phyloP scores from a whole-genome alignment of 1,284 basidiomycete species.

The Ceraceosorus bombacis region DNA sequence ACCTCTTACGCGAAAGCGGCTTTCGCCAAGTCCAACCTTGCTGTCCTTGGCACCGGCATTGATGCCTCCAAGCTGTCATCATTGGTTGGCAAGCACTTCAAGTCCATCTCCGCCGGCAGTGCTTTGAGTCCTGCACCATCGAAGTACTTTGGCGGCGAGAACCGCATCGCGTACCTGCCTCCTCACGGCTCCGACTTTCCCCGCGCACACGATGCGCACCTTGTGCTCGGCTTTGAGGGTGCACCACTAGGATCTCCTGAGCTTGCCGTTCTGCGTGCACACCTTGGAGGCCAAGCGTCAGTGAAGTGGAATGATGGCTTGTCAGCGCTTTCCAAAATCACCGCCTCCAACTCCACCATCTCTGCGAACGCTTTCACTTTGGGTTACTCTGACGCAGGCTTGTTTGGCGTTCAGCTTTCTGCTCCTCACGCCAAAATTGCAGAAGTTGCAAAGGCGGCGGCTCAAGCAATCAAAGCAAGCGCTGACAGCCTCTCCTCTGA shows the following conservation, averaged over 20 bases:
- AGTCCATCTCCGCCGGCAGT: slow-evolving; percentile 19
- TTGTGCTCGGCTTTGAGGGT: slow-evolving; percentile 44
- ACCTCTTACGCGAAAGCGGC: slow-evolving; percentile 30
- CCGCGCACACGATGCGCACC: slow-evolving; percentile 35
- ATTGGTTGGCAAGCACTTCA: slow-evolving; percentile 36
- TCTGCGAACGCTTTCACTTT: slow-evolving; percentile 42
- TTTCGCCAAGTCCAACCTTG: slow-evolving; percentile 45
- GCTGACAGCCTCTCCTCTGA: slow-evolving; percentile 28
- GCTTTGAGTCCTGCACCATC: background rate
- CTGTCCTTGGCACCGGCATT: slow-evolving; percentile 43
- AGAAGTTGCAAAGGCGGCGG: slow-evolving; percentile 25
- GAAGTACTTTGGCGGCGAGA: slow-evolving; percentile 47
- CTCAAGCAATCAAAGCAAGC: slow-evolving; percentile 35
- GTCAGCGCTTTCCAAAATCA: slow-evolving; percentile 33
- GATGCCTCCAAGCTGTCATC: slow-evolving; percentile 25
- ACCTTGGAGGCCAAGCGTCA: slow-evolving; percentile 39
- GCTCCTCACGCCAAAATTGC: slow-evolving; percentile 31
- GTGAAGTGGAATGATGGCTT: slow-evolving; percentile 45
- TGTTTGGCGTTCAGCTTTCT: slow-evolving; percentile 41
- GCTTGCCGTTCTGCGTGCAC: slow-evolving; percentile 40
- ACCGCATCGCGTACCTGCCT: slow-evolving; percentile 35
- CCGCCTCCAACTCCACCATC: slow-evolving; percentile 24
- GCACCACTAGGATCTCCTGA: slow-evolving; percentile 30
- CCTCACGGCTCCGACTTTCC: slow-evolving; percentile 36
- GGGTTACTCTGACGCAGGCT: slow-evolving; percentile 36